A percentile compares a stretch with the other conserved stretches of the same genome.
Evolutionary conservation across 805 yeast species (phyloP).

Genomic region (Ogataea nakhonphanomensis): DNA sequence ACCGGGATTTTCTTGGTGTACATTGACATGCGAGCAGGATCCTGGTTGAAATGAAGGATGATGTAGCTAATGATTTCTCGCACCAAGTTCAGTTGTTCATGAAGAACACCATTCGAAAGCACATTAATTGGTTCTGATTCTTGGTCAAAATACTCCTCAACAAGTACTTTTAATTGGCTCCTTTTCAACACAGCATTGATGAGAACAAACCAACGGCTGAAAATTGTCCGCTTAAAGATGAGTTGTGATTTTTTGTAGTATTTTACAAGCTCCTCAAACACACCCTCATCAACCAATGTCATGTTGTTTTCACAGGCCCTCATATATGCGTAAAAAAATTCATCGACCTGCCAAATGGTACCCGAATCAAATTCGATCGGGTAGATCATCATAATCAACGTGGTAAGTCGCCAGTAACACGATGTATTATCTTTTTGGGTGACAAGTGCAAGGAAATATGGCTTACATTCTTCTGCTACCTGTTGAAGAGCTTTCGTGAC

Average conservation of each 20-base stretch:
- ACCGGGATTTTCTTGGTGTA: conserved; percentile 40
- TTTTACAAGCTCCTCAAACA: conserved; percentile 26
- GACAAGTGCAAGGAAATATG: conserved; percentile 24
- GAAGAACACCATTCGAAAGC: conserved; percentile 38
- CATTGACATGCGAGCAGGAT: background rate
- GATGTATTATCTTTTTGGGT: conserved; percentile 13
- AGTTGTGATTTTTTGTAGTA: conserved; percentile 18
- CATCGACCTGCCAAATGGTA: conserved; percentile 1
- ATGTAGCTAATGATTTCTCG: conserved; percentile 17
- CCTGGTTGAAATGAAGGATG: background rate
- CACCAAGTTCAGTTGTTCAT: conserved; percentile 46
- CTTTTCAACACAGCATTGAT: conserved; percentile 34
- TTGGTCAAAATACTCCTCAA: conserved; percentile 29
- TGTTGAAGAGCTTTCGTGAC: conserved; percentile 8
- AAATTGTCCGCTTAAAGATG: conserved; percentile 25
- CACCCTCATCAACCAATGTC: conserved; percentile 15
- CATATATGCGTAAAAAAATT: conserved; percentile 32
- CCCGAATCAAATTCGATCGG: conserved; percentile 29
- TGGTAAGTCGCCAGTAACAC: conserved; percentile 43
- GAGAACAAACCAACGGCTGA: conserved; percentile 57
- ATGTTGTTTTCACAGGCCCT: conserved; percentile 41
- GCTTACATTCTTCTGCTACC: conserved; percentile 16
- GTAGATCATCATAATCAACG: conserved; percentile 46
- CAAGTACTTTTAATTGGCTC: conserved; percentile 30
- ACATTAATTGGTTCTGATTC: conserved; percentile 24